These are phyloP conservation scores for Sporobolus alterniflorus DNA, from an alignment of 202 grass and related monocot genomes.

Conservation along the genomic window DNA sequence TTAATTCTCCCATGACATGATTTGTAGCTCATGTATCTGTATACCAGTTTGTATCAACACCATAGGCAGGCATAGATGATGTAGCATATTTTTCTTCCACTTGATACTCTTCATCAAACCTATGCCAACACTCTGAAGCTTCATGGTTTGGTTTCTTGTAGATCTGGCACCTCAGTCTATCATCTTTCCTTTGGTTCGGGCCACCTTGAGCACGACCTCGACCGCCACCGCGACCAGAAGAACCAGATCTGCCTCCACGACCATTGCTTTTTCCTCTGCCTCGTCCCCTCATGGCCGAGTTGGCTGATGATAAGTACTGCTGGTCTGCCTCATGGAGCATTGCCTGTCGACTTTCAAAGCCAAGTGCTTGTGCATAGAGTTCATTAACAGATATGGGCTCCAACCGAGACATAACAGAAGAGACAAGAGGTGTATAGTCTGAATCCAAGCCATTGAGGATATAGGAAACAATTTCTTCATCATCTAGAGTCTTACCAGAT, in stretches of 20 bases:
- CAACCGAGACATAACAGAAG: background rate
- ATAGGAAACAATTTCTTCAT: background rate
- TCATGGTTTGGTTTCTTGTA: background rate
- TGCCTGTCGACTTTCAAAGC: background rate
- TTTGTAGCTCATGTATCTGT: background rate
- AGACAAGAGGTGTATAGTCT: background rate
- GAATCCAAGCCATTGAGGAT: background rate
- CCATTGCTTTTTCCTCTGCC: background rate
- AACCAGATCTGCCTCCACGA: background rate
- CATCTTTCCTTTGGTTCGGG: no score
- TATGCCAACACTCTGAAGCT: background rate
- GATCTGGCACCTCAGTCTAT: background rate
- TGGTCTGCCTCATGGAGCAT: background rate
- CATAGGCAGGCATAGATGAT: background rate
- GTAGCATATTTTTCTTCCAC: background rate
- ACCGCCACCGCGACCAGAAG: background rate
- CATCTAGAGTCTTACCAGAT: background rate
- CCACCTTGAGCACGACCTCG: no score
- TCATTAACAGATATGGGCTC: background rate
- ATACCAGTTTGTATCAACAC: background rate
- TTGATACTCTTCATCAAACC: background rate
- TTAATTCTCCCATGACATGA: background rate
- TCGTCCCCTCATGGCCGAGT: background rate
- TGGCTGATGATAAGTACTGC: background rate
- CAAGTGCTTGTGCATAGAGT: background rate